Conservation (phyloP, 1,284 basidiomycete species). For the Tilletia setariae region DNA sequence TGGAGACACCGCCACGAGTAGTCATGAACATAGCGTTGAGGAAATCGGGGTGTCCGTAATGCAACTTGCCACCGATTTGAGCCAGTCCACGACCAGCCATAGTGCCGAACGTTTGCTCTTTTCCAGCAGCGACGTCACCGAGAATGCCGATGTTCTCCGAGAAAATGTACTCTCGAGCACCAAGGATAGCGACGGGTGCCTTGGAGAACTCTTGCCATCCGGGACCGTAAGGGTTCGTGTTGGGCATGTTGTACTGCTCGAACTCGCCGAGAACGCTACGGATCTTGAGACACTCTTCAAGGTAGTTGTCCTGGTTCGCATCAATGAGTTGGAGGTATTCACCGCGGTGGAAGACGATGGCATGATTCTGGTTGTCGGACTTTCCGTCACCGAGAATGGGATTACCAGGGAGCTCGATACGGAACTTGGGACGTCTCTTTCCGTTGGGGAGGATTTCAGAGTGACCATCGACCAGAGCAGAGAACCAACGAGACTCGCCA, state of each 20-base stretch:
- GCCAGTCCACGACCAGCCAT: conserved; percentile 89
- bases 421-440: conserved; percentile 89
- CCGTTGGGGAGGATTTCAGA: conserved; percentile 90
- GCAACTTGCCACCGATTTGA: conserved; percentile 96
- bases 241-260: conserved; percentile 83
- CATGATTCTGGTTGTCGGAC: conserved; percentile 99
- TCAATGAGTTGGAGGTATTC: conserved; percentile 99
- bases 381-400: conserved; percentile 98
- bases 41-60: conserved; percentile 99
- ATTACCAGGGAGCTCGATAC: conserved; percentile 96
- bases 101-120: conserved; percentile 99
- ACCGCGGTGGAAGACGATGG: conserved; percentile 97
- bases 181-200: conserved; percentile 91
- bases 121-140: conserved; percentile 95
- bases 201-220: conserved; percentile 65
- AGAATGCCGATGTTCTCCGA: conserved; percentile 99
- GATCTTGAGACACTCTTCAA: conserved; percentile 99
- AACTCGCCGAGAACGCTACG: conserved; percentile 97
- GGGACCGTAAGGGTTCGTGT: conserved; percentile 86
- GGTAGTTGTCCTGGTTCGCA: conserved; percentile 99
- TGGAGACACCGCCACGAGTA: conserved; percentile 95
- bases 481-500: conserved; percentile 91
- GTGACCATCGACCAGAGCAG: conserved; percentile 93
- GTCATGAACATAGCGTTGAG: conserved; percentile 97
- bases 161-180: conserved; percentile 99